Conservation (phyloP, 768 basidiomycete species). For the Calocera cornea region DNA sequence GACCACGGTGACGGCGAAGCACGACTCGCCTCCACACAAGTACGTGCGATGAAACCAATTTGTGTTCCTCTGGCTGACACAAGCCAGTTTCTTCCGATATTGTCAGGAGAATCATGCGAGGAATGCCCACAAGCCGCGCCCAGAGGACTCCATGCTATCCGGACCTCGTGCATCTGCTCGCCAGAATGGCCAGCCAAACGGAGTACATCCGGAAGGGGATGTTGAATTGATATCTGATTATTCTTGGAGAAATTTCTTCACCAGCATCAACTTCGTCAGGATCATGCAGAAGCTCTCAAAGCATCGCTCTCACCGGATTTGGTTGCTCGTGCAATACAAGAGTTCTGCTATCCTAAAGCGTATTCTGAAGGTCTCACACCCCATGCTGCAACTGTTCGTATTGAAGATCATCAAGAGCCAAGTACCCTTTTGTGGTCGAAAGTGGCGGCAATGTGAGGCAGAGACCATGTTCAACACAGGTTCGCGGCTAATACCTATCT, state of each 20-base stretch:
- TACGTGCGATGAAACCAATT: slow-evolving; percentile 23
- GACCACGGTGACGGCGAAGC: slow-evolving; percentile 68
- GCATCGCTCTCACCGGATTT: slow-evolving; percentile 82
- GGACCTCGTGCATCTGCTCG: slow-evolving; percentile 29
- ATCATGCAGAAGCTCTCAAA: slow-evolving; percentile 98
- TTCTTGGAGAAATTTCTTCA: slow-evolving; percentile 96
- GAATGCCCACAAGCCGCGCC: slow-evolving; percentile 41
- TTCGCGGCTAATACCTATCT: background rate
- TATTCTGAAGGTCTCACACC: slow-evolving; percentile 84
- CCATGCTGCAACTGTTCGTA: slow-evolving; percentile 84
- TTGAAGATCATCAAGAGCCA: slow-evolving; percentile 98
- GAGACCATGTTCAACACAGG: background rate
- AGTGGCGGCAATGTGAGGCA: slow-evolving; percentile 86
- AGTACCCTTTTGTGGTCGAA: slow-evolving; percentile 93
- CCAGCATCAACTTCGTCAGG: slow-evolving; percentile 91
- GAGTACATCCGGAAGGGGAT: slow-evolving; percentile 54
- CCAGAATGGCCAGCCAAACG: slow-evolving; percentile 37
- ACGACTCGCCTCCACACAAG: slow-evolving; percentile 81
- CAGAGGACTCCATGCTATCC: slow-evolving; percentile 54
- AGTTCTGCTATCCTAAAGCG: slow-evolving; percentile 94
- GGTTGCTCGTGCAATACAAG: slow-evolving; percentile 95
- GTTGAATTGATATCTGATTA: slow-evolving; percentile 90
- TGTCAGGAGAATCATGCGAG: slow-evolving; percentile 69
- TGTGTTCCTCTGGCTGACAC: background rate
- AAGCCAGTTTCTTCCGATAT: slow-evolving; percentile 82